Conservation (phyloP, 1,139 yeast species). For the Kodamaea sp. region DNA sequence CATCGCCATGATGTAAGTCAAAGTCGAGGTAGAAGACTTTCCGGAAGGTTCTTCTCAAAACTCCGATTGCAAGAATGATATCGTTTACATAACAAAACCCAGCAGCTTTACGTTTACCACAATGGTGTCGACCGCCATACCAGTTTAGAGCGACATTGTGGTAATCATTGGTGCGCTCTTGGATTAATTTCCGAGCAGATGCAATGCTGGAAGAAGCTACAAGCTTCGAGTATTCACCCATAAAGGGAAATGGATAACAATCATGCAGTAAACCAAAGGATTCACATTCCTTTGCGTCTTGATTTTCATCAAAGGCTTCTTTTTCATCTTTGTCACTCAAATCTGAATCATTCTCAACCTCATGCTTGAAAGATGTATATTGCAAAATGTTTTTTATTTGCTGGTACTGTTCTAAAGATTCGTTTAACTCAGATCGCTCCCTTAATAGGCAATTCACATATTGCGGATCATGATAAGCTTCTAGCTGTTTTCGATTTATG, state of each 20-base stretch:
- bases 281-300: conserved; percentile 7
- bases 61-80: conserved; percentile 50
- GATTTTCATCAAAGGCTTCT: conserved; percentile 3
- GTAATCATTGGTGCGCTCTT: conserved; percentile 5
- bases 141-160: conserved; percentile 56
- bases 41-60: conserved; percentile 43
- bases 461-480: conserved; percentile 36
- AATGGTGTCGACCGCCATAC: conserved; percentile 83
- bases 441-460: conserved; percentile 34
- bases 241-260: conserved; percentile 58
- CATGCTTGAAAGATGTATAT: background rate
- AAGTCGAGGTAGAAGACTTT: conserved; percentile 62
- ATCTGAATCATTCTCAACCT: background rate
- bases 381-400: conserved; percentile 4
- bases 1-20: conserved; percentile 80
- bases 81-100: conserved; percentile 80
- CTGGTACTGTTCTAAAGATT: background rate
- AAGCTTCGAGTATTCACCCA: conserved; percentile 47
- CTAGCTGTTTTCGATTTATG: conserved; percentile 25
- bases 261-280: conserved; percentile 52
- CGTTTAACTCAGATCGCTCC: conserved; percentile 14
- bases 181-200: conserved; percentile 38
- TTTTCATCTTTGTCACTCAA: background rate
- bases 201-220: conserved; percentile 59
- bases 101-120: conserved; percentile 50